phyloP scores from a whole-genome alignment of 495 filamentous ascomycete species.

The Barbatosphaeria neglecta region DNA sequence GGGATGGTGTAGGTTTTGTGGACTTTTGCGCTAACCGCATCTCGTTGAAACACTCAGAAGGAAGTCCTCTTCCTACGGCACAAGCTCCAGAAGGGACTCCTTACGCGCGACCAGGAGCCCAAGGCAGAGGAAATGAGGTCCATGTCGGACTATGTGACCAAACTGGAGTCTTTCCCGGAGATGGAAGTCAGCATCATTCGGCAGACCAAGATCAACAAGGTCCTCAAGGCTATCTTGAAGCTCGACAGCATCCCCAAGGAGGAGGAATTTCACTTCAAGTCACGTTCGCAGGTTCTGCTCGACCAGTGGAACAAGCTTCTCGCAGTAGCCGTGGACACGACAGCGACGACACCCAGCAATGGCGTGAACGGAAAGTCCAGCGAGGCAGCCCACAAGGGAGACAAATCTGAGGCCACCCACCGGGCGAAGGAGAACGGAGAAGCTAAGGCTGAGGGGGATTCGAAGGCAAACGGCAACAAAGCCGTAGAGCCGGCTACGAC shows the following conservation, averaged over 20 bases:
- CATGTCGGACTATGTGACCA: constrained; percentile 69
- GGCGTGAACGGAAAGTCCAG: constrained; percentile 27
- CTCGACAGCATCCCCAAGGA: constrained; percentile 70
- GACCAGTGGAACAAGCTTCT: constrained; percentile 74
- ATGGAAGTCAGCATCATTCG: constrained; percentile 79
- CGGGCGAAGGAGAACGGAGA: constrained; percentile 35
- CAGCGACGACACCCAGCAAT: constrained; percentile 23
- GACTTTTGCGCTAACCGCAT: no score
- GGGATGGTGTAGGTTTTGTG: no score
- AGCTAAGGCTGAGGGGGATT: constrained; percentile 11
- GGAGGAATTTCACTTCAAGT: constrained; percentile 73
- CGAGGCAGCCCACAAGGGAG: constrained; percentile 25
- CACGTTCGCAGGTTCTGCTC: constrained; percentile 59
- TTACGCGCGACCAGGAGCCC: constrained; percentile 67
- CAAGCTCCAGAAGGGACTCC: constrained; percentile 81
- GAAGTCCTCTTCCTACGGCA: constrained; percentile 77
- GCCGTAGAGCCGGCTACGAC: constrained; percentile 3
- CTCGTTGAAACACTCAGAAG: constrained; percentile 34
- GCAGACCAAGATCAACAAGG: constrained; percentile 86
- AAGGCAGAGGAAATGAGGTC: constrained; percentile 78
- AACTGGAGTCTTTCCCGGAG: constrained; percentile 66
- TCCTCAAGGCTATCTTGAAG: constrained; percentile 82
- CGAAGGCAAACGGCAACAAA: constrained; percentile 8
- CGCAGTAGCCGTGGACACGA: constrained; percentile 38
- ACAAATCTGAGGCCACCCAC: constrained; percentile 39